Conservation (phyloP, 305 asterid genomes). For the Fraxinus latifolia region DNA sequence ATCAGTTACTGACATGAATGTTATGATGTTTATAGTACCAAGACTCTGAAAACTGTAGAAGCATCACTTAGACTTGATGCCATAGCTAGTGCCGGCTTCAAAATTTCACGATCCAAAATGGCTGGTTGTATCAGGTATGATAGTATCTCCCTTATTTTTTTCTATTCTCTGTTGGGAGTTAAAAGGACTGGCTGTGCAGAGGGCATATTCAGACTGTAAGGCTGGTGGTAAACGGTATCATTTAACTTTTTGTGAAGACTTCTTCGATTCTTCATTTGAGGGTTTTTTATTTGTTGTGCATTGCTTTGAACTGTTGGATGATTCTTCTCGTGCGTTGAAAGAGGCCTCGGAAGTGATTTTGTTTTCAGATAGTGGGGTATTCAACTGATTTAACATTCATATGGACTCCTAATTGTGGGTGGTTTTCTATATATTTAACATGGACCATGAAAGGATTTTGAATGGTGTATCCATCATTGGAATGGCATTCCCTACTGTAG, state of each 20-base stretch:
- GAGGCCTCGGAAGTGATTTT: background rate
- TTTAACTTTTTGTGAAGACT: background rate
- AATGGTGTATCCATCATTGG: background rate
- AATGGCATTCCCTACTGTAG: background rate
- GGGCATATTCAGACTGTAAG: background rate
- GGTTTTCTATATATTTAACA: background rate
- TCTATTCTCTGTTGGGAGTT: background rate
- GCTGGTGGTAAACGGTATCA: background rate
- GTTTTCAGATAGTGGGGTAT: background rate
- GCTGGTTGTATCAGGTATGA: slow-evolving; percentile 66
- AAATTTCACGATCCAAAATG: slow-evolving; percentile 92
- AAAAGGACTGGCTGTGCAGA: background rate
- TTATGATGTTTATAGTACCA: slow-evolving; percentile 48
- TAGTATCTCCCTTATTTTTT: background rate
- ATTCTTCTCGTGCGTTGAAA: background rate
- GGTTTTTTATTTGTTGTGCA: background rate
- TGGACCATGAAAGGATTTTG: background rate
- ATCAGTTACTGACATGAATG: slow-evolving; percentile 13
- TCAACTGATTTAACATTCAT: background rate
- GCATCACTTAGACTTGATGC: slow-evolving; percentile 87
- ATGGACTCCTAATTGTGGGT: background rate
- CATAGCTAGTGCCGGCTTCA: slow-evolving; percentile 89
- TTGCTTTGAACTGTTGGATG: background rate
- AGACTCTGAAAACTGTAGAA: slow-evolving; percentile 65
- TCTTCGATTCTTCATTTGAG: too few species aligned